A percentile compares a stretch with the other conserved stretches of the same genome.
Conservation (phyloP, 306 rosid species). For the Vigna reflexopilosa region DNA sequence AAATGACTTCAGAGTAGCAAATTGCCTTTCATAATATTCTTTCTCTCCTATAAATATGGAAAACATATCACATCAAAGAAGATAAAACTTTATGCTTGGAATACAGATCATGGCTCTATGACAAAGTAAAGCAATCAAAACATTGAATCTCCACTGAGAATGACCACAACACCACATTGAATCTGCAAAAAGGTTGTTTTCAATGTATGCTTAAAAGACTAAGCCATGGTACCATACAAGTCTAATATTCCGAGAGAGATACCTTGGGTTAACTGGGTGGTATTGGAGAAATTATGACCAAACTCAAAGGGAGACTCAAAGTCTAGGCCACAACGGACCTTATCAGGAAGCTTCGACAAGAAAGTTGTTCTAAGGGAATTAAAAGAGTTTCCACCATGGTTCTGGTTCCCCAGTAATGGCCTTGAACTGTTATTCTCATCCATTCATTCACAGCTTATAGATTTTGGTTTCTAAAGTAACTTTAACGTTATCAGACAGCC, state of each 20-base stretch:
- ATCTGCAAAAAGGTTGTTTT: background rate
- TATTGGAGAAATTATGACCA: conserved; percentile 42
- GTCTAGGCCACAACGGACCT: conserved; percentile 51
- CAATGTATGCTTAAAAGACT: background rate
- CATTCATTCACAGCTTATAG: conserved; percentile 18
- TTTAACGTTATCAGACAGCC: background rate
- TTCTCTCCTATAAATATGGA: conserved; percentile 53
- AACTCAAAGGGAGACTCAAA: conserved; percentile 51
- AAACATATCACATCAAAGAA: conserved; percentile 23
- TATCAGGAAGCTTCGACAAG: conserved; percentile 56
- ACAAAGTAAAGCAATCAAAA: background rate
- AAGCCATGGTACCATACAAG: background rate
- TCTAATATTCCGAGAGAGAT: background rate
- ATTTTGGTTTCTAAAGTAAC: background rate
- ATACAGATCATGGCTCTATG: background rate
- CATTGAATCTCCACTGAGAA: background rate
- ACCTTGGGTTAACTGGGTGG: conserved; percentile 54
- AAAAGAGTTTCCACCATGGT: conserved; percentile 11
- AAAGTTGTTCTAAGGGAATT: conserved; percentile 46
- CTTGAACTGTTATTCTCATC: background rate
- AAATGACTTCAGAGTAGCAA: conserved; percentile 65
- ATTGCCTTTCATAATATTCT: conserved; percentile 60
- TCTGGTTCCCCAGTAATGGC: conserved; percentile 34
- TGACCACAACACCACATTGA: background rate
- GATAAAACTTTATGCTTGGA: background rate